phyloP scores from a whole-genome alignment of 495 filamentous ascomycete genomes.

The Rhypophila decipiens region DNA sequence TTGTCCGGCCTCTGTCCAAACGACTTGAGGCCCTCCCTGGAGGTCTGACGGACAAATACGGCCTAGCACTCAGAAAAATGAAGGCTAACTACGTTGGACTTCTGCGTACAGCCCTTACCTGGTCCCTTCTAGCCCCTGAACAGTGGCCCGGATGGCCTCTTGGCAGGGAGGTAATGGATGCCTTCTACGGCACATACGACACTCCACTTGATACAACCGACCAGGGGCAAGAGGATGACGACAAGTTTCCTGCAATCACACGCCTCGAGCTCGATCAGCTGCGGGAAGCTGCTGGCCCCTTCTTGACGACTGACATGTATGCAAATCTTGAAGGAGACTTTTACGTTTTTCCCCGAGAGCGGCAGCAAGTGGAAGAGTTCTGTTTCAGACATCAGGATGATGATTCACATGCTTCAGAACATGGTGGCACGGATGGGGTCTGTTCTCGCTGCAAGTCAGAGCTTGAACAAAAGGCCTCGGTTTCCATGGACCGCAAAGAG shows the following conservation, averaged over 20 bases:
- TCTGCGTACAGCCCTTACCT: slow-evolving; percentile 18
- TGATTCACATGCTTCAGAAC: background rate
- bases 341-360: slow-evolving; percentile 2
- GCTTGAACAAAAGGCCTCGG: background rate
- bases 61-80: slow-evolving; percentile 13
- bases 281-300: slow-evolving; percentile 8
- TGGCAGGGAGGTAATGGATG: slow-evolving; percentile 20
- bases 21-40: slow-evolving; percentile 14
- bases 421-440: slow-evolving; percentile 1
- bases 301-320: slow-evolving; percentile 3
- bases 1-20: slow-evolving; percentile 16
- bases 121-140: slow-evolving; percentile 9
- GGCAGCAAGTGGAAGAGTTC: slow-evolving; percentile 5
- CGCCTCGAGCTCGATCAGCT: slow-evolving; percentile 18
- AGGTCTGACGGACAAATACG: slow-evolving; percentile 13
- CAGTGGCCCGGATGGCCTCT: background rate
- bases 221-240: background rate
- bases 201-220: background rate
- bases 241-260: slow-evolving; percentile 6
- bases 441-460: slow-evolving; percentile 13
- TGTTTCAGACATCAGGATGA: slow-evolving; percentile 8
- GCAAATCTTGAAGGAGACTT: slow-evolving; percentile 1
- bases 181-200: slow-evolving; percentile 16
- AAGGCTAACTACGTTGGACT: slow-evolving; percentile 21
- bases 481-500: slow-evolving; percentile 13